Evolutionary conservation across 768 basidiomycete genomes (phyloP), one percentile per base, ranked within the genome.

Genomic region (Chalciporus sphaerocephalus): DNA sequence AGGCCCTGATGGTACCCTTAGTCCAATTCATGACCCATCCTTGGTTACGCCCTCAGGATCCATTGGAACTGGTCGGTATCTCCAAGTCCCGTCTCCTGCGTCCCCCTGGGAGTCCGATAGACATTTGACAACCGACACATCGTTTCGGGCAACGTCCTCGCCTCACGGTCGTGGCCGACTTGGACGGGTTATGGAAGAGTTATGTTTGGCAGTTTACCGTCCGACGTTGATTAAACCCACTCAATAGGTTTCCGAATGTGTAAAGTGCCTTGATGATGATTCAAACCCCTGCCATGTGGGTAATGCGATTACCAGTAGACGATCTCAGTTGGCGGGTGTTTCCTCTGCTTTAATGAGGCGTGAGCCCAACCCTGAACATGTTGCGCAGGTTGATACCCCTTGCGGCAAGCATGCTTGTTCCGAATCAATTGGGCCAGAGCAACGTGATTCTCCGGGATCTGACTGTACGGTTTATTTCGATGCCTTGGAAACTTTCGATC

Each of bases 381-480:
- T 2, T 33, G 21, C 43, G 34, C 53, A 50, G 48, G 44, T 35
- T 36, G 42, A 46, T 32, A 35, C 42, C 34, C 38, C 27, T 34
- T 22, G 35, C 12, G 9, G 22, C 21, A 40, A 21, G 22, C 27
- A 21, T 17, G 6, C 9, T 42, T 47, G 45, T 45, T 50, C 17
- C 33, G 44, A 47, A 18, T 27, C 44, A 11, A 20, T 5, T 37
- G 43, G 3, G 13, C 15, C 15, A 24, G 34, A 32, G 30, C 15
- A 32, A 5, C 6, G n/a, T 2, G 46, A 41, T 36, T 51, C 44
- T 18, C 39, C 50, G 4, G 18, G 13, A 16, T 59, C 62, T 1
- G 39, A 46, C 12, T 41, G 33, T 21, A 62, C 60, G 0, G 24
- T 62, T n/a, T 60, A 63, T 44, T 62, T 58, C 44, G 53, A 57